phyloP scores from a whole-genome alignment of 2,329 filamentous ascomycete species.

The Cytospora schulzeri region DNA sequence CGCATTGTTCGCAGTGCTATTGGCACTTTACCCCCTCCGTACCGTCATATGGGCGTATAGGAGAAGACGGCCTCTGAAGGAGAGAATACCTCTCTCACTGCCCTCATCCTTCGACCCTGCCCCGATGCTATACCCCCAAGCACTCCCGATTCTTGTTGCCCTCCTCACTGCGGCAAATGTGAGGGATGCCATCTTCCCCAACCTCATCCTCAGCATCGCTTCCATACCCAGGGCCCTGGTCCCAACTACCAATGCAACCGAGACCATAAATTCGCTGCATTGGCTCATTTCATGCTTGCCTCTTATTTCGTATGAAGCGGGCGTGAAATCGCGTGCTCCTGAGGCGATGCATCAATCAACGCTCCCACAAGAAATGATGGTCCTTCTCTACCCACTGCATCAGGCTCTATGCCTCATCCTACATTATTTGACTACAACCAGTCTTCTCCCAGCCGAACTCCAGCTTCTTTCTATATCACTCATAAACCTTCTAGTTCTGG shows the following conservation, averaged over 20 bases:
- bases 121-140: slow-evolving; percentile 81
- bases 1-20: slow-evolving; percentile 43
- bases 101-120: slow-evolving; percentile 87
- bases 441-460: slow-evolving; percentile 82
- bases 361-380: slow-evolving; percentile 36
- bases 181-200: slow-evolving; percentile 68
- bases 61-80: slow-evolving; percentile 37
- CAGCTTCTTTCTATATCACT: slow-evolving; percentile 82
- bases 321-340: slow-evolving; percentile 33
- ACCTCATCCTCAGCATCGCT: slow-evolving; percentile 78
- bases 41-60: slow-evolving; percentile 53
- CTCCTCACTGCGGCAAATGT: slow-evolving; percentile 69
- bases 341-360: not conserved
- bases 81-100: slow-evolving; percentile 49
- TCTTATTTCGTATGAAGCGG: slow-evolving; percentile 51
- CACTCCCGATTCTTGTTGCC: slow-evolving; percentile 75
- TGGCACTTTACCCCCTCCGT: slow-evolving; percentile 61
- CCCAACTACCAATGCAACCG: slow-evolving; percentile 59
- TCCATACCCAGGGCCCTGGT: slow-evolving; percentile 75
- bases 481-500: slow-evolving; percentile 78
- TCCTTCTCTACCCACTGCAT: slow-evolving; percentile 75
- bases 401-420: slow-evolving; percentile 73
- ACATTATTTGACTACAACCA: slow-evolving; percentile 83
- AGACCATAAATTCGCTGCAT: slow-evolving; percentile 68
- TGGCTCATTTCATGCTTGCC: slow-evolving; percentile 79